These are phyloP conservation scores for Halophytophthora batemanensis DNA, from an alignment of 352 stramenopile species.

Conservation along the genomic window DNA sequence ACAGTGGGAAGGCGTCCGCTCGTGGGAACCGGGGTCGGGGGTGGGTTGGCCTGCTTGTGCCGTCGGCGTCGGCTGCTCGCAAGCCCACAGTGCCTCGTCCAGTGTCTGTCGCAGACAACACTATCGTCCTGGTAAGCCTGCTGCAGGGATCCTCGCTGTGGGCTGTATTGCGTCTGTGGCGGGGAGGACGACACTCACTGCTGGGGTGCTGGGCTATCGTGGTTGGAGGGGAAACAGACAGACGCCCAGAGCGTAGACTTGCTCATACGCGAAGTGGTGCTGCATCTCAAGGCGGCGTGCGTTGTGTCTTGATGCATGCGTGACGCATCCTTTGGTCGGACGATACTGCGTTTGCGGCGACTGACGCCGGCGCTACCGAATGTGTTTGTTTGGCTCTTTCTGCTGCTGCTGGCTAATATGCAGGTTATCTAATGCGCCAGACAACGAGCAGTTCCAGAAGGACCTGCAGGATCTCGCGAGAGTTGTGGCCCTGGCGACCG, in stretches of 20 bases:
- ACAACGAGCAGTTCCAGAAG: no score
- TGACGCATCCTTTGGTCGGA: not conserved
- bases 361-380: not conserved
- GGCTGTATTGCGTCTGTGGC: constrained; percentile 2
- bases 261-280: constrained; percentile 44
- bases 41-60: not conserved
- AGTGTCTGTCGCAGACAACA: no score
- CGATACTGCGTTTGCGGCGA: not conserved
- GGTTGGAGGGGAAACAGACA: constrained; percentile 20
- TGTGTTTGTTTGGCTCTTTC: no score
- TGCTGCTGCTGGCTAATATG: not conserved
- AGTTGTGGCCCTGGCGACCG: no score
- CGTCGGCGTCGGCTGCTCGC: not conserved
- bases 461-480: no score
- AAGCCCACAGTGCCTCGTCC: no score
- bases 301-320: constrained; percentile 7
- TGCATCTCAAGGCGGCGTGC: constrained; percentile 53
- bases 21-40: no score
- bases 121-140: no score
- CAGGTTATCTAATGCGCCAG: no score
- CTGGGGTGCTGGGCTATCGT: not conserved
- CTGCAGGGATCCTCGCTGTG: no score
- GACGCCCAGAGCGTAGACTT: constrained; percentile 55
- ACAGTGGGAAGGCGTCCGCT: no score
- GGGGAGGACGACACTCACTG: constrained; percentile 2